Percentiles rank a stretch among this genome's conserved stretches.
phyloP scores from a whole-genome alignment of 2,329 filamentous ascomycete species.

The Colletotrichum nymphaeae region DNA sequence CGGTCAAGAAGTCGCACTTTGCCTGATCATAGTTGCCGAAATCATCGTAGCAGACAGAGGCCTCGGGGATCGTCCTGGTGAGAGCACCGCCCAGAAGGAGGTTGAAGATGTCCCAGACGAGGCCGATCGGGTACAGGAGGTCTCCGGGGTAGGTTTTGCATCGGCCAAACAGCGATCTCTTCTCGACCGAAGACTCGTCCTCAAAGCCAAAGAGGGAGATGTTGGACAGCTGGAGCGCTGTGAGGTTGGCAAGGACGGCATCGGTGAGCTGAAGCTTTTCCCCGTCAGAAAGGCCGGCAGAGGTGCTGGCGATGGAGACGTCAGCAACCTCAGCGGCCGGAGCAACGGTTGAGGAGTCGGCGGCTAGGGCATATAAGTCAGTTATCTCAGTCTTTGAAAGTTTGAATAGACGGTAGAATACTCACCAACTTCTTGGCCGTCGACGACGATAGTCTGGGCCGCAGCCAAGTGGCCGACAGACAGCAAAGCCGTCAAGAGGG shows the following conservation, averaged over 20 bases:
- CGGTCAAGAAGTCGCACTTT: constrained; percentile 44
- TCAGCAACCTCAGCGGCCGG: constrained; percentile 36
- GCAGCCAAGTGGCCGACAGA: constrained; percentile 15
- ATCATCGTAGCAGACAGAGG: constrained; percentile 46
- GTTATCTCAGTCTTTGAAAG: neutral
- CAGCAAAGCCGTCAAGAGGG: constrained; percentile 29
- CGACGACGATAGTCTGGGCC: constrained; percentile 42
- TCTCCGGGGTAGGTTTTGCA: constrained; percentile 51
- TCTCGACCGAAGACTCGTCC: constrained; percentile 34
- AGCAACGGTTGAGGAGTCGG: constrained; percentile 39
- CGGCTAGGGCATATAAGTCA: constrained; percentile 31
- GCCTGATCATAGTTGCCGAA: constrained; percentile 45
- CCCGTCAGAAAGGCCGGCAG: constrained; percentile 21
- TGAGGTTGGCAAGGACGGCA: constrained; percentile 45
- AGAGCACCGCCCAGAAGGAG: constrained; percentile 46
- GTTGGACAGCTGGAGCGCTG: constrained; percentile 42
- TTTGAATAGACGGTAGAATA: neutral
- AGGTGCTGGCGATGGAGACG: constrained; percentile 2
- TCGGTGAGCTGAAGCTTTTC: constrained; percentile 49
- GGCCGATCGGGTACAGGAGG: constrained; percentile 41
- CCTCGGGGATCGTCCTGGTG: constrained; percentile 46
- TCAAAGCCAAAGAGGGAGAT: constrained; percentile 48
- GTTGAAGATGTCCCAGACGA: constrained; percentile 49
- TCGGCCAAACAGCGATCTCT: constrained; percentile 37
- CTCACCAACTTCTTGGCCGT: constrained; percentile 41